Base-by-base conservation (phyloP, 495 filamentous ascomycete genomes). In the Hypoxylon cercidicola region DNA sequence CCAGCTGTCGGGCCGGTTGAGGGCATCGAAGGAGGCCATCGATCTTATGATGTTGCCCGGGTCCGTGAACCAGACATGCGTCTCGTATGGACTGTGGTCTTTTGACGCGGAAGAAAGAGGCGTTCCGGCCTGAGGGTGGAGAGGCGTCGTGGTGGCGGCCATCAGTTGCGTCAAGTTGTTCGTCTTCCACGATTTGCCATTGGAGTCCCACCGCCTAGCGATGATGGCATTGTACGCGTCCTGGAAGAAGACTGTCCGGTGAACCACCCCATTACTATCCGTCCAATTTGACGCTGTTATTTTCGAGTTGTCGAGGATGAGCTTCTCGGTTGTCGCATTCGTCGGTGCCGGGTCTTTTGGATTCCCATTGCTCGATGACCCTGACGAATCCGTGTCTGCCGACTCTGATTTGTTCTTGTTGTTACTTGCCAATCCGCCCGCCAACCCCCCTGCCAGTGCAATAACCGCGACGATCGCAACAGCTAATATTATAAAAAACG, bases 231-330 rank as follows among this genome's bases (percentile, higher is more conserved):
- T 67, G 53, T 66, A 67, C 9, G 18, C 39, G 30, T 70, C 68
- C 50, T 70, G 68, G 63, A 70, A 70, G 62, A 67, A 70, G 16
- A 70, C 51, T 23, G 68, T 70, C 25, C 62, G 25, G 15, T 63
- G 68, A 21, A 70, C 23, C 25, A 56, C 55, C 4, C 66, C 66
- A 20, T 47, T 39, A 11, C 44, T 39, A 40, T 69, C 66, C 18
- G 68, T 70, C 63, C 62, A 70, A 37, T 70, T 70, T 1, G 68
- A 59, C 21, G 63, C 68, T 12, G 68, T 66, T 60, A 70, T 58
- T 21, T 64, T 70, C 23, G 68, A 70, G 39, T 60, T 70, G 21
- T 25, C 20, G 25, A 62, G 64, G 3, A 68, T 68, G 18, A 62
- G 47, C 2, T 55, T 55, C 16, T 59, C 57, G 23, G 30, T 59